Percentiles rank a stretch among this genome's conserved stretches.
Conservation (phyloP, 2,329 filamentous ascomycete species). For the Graphilbum sp. region DNA sequence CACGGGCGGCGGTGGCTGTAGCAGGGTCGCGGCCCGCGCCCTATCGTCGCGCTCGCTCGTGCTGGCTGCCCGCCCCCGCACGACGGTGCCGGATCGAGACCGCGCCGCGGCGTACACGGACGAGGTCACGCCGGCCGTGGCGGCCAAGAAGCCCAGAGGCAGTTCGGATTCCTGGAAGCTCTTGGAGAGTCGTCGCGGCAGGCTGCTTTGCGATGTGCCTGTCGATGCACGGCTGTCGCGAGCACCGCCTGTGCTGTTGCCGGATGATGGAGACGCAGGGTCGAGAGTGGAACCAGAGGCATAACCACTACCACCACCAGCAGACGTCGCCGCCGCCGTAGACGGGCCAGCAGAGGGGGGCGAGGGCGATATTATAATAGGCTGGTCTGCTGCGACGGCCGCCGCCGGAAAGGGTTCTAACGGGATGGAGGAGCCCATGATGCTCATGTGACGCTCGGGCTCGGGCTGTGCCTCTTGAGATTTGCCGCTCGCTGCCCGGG, state of each 20-base stretch:
- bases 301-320: background rate
- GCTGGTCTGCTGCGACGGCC: background rate
- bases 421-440: background rate
- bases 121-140: slow-evolving; percentile 28
- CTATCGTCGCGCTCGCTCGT: slow-evolving; percentile 3
- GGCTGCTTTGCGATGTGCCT: slow-evolving; percentile 1
- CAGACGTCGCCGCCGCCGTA: background rate
- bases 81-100: slow-evolving; percentile 4
- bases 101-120: slow-evolving; percentile 15
- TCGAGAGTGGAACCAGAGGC: too few relatives aligned
- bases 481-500: too few relatives aligned
- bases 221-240: slow-evolving; percentile 1
- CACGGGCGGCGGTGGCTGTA: background rate
- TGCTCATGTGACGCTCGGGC: too few relatives aligned
- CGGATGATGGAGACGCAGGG: too few relatives aligned
- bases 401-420: background rate
- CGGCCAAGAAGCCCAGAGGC: slow-evolving; percentile 30
- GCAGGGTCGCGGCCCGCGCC: background rate
- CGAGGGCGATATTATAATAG: background rate
- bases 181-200: slow-evolving; percentile 9
- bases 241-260: background rate
- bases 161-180: slow-evolving; percentile 28
- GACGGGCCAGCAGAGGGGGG: background rate
- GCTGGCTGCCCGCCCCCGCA: slow-evolving; percentile 4
- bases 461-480: too few relatives aligned